Base-by-base conservation (phyloP, 2,329 filamentous ascomycete genomes). In the Epichloe sp. region DNA sequence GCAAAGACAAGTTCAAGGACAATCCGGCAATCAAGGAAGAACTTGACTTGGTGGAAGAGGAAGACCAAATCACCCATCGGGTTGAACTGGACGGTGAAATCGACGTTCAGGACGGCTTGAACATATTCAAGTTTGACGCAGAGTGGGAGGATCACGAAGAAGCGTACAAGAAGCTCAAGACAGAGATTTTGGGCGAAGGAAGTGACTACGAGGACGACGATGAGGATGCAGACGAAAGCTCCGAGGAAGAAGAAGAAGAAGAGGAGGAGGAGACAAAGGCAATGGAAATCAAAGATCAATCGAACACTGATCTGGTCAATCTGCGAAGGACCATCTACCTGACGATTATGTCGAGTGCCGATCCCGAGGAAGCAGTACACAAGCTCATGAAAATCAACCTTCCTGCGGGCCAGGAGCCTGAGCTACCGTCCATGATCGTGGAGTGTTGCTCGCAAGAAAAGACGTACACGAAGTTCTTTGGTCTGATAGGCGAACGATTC, bases 401-500 rank as follows among this genome's bases (percentile, higher is more conserved):
- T 10, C 93, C 93, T 1, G 73, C 80, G 12, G 93, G 93, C 4
- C 80, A 91, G 62, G 93, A 98, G 66, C 77, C 83, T 5, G 93
- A 98, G 66, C 75, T 98, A 44, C 89, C 90, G 1, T 94, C 88
- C 21, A 98, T 98, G 93, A 83, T 98, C 51, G 85, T 98, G 57
- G 93, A 98, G 68, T 95, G 89, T 65, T 95, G 90, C 66, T 91
- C 88, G 31, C 93, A 98, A 68, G 90, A 97, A 67, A 88, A 89
- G 60, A 96, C 93, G 1, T 98, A 95, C 68, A 90, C 90, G 55
- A 97, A 97, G 66, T 98, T 97, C 70, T 96, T 94, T 62, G 93
- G 93, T 12, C 72, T 95, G 56, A 89, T 97, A 51, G 93, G 87
- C 35, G 93, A 98, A 70, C 81, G 91, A 23, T 95, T 98, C 68